Evolutionary conservation across 2,329 filamentous ascomycete genomes (phyloP), one percentile per base, ranked within the genome.

Genomic region (Neobulgaria alba): DNA sequence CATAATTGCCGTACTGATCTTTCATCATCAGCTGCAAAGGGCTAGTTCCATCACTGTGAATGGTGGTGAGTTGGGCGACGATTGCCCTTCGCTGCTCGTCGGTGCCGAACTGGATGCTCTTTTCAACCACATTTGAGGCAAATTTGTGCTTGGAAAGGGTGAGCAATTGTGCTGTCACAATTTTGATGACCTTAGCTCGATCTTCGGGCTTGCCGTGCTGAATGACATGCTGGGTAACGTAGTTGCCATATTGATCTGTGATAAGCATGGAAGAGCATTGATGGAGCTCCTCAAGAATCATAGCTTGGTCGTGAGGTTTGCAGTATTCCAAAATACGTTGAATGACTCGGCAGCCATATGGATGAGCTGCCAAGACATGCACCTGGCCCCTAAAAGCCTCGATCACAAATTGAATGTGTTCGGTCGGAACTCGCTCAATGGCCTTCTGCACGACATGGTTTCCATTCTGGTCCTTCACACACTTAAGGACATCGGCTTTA

Each of bases 371-470:
- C 23, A 95, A 73, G 34, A 72, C 67, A 33, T 77, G 77, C 15
- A 95, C 81, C 45, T 89, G 78, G 7, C 80, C 82, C 37, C 73
- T 76, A 65, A 95, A 83, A 2, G 83, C 79, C 37, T 85, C 73
- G 64, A 94, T 82, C 61, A 96, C 82, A 63, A 93, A 93, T 48
- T 80, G 80, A 33, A 95, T 83, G 56, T 90, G 79, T 49, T 85
- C 71, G 2, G 79, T 75, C 0, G 86, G 85, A 43, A 90, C 76
- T 53, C 82, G 70, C 56, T 92, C 82, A 45, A 98, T 88, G 8
- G 90, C 82, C 62, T 94, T 95, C 56, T 96, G 92, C 14, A 98
- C 80, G 19, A 98, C 92, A 51, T 98, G 92, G 61, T 98, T 98
- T 40, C 90, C 92, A 53, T 95, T 92, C 58, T 87, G 79, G 52